Conservation (phyloP, 2,329 filamentous ascomycete genomes). For the Colletotrichum agaves region DNA sequence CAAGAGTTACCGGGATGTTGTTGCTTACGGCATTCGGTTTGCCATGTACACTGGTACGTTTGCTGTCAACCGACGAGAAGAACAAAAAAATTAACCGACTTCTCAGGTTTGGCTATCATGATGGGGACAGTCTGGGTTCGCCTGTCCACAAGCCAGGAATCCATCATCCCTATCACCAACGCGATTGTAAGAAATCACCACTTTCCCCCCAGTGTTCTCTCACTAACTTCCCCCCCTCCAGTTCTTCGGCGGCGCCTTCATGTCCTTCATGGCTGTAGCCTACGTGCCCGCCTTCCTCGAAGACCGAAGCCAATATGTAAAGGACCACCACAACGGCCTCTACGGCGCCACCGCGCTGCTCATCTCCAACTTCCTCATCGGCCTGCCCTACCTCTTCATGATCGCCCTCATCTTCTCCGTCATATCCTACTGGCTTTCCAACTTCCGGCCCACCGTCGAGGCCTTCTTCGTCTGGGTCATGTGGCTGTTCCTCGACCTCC, state of each 20-base stretch:
- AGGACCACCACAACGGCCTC: conserved; percentile 84
- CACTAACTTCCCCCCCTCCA: neutral
- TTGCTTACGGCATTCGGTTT: conserved; percentile 85
- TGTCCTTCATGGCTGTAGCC: conserved; percentile 85
- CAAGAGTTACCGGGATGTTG: conserved; percentile 85
- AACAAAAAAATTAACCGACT: no score
- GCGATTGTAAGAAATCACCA: conserved; percentile 61
- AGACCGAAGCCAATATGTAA: conserved; percentile 76
- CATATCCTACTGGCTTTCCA: conserved; percentile 82
- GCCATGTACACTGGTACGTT: conserved; percentile 72
- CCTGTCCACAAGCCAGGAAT: conserved; percentile 72
- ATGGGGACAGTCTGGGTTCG: conserved; percentile 91
- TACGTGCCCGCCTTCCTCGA: conserved; percentile 88
- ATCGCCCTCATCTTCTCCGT: conserved; percentile 81
- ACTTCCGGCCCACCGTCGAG: conserved; percentile 72
- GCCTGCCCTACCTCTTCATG: conserved; percentile 82
- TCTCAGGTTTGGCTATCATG: conserved; percentile 75
- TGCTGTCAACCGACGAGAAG: no score
- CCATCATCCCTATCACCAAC: conserved; percentile 85
- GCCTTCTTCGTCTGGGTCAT: conserved; percentile 83
- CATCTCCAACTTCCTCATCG: conserved; percentile 83
- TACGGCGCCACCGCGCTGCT: conserved; percentile 80
- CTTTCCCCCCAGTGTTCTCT: neutral
- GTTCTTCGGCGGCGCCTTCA: conserved; percentile 79
- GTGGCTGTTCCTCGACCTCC: conserved; percentile 86